A percentile compares a stretch with the other conserved stretches of the same genome.
phyloP scores from a whole-genome alignment of 208 protist species.

The Crithidia bombi region DNA sequence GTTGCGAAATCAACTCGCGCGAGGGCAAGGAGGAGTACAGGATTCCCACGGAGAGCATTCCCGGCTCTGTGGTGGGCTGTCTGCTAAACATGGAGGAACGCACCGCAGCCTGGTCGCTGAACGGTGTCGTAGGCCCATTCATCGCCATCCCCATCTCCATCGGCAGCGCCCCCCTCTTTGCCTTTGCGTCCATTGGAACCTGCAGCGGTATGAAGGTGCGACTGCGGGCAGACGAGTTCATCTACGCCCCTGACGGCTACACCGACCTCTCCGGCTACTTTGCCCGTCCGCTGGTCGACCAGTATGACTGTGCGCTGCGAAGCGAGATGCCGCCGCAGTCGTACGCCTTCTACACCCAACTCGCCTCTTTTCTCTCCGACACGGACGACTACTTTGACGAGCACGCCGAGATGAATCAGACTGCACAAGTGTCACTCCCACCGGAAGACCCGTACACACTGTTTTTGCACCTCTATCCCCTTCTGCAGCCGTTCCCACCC shows the following conservation, averaged over 20 bases:
- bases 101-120: constrained; percentile 84
- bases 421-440: constrained; percentile 21
- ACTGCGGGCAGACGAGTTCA: constrained; percentile 73
- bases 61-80: constrained; percentile 77
- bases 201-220: constrained; percentile 80
- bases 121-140: constrained; percentile 77
- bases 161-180: constrained; percentile 53
- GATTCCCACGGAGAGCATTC: constrained; percentile 49
- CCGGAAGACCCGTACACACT: constrained; percentile 36
- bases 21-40: constrained; percentile 87
- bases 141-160: constrained; percentile 72
- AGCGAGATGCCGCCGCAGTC: constrained; percentile 60
- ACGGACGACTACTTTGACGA: constrained; percentile 54
- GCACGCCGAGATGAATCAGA: constrained; percentile 21
- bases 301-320: constrained; percentile 40
- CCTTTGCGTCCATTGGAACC: constrained; percentile 85
- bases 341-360: constrained; percentile 79
- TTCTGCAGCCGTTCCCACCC: constrained; percentile 41
- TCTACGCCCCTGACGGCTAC: constrained; percentile 85
- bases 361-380: constrained; percentile 85
- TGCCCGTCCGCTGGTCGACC: constrained; percentile 56
- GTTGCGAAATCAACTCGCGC: constrained; percentile 65
- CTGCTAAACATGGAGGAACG: constrained; percentile 82
- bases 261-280: constrained; percentile 77
- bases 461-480: constrained; percentile 60